Conservation (phyloP, 129 eudicot genomes). For the Cynara cardunculus region DNA sequence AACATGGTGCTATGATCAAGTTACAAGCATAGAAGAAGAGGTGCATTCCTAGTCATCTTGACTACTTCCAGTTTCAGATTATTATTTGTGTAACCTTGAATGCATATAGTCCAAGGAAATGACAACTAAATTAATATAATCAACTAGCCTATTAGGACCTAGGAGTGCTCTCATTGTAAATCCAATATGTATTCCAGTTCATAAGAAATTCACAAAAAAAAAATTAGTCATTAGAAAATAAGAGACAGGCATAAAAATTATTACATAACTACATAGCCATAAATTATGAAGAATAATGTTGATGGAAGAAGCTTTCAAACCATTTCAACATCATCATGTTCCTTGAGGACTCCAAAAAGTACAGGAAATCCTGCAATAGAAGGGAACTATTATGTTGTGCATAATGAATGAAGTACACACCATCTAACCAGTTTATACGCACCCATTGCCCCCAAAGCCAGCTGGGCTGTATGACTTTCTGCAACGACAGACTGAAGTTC, state of each 20-base stretch:
- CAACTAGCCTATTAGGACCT: background rate
- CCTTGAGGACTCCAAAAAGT: conserved; percentile 72
- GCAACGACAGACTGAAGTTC: conserved; percentile 89
- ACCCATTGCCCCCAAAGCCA: conserved; percentile 97
- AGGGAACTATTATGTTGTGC: conserved; percentile 5
- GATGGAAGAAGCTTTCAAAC: conserved; percentile 36
- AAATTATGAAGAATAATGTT: conserved; percentile 3
- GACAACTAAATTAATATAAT: background rate
- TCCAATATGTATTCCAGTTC: background rate
- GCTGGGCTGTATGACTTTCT: conserved; percentile 78
- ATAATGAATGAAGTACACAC: background rate
- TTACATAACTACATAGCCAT: conserved; percentile 7
- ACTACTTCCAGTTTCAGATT: background rate
- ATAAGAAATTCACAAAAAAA: background rate
- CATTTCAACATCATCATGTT: conserved; percentile 92
- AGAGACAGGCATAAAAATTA: background rate
- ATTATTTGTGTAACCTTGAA: background rate
- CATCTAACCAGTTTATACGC: conserved; percentile 11
- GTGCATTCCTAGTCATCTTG: background rate
- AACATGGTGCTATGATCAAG: background rate
- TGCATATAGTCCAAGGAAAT: background rate
- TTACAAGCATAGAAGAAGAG: background rate
- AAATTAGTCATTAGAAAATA: background rate
- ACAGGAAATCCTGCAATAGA: conserved; percentile 80
- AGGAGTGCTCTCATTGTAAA: background rate